Evolutionary conservation across 768 basidiomycete genomes (phyloP).

Genomic region (Suillus subalutaceus): DNA sequence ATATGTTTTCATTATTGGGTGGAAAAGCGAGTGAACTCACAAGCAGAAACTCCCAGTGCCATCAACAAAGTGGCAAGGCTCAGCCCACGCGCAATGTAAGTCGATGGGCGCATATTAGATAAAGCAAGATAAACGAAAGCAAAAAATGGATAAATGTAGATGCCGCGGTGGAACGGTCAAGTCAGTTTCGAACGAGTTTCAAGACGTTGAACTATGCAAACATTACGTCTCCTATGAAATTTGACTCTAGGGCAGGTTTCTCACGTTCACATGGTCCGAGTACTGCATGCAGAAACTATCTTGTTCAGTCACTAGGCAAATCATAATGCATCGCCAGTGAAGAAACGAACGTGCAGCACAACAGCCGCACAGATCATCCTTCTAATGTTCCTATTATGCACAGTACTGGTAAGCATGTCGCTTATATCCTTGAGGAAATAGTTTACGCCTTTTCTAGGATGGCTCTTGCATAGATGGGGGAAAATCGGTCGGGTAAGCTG

Average conservation of each 20-base stretch:
- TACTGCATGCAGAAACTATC: neutral
- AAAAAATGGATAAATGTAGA: neutral
- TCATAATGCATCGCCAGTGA: neutral
- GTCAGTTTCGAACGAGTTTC: conserved; percentile 2
- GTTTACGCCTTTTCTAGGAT: neutral
- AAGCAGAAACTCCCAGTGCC: conserved; percentile 32
- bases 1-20: conserved; percentile 1
- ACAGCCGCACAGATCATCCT: neutral
- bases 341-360: neutral
- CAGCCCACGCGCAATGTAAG: conserved; percentile 30
- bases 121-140: conserved; percentile 4
- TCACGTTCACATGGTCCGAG: neutral
- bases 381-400: neutral
- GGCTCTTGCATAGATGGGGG: neutral
- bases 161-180: neutral
- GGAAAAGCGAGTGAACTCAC: conserved; percentile 21
- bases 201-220: neutral
- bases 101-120: conserved; percentile 37
- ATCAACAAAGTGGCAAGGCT: conserved; percentile 31
- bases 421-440: neutral
- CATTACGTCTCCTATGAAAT: conserved; percentile 31
- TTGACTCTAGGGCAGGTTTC: conserved; percentile 30
- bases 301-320: neutral
- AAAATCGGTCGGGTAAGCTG: neutral
- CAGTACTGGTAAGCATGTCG: neutral